Conservation (phyloP, 306 rosid species). For the Adenanthera pavonina region DNA sequence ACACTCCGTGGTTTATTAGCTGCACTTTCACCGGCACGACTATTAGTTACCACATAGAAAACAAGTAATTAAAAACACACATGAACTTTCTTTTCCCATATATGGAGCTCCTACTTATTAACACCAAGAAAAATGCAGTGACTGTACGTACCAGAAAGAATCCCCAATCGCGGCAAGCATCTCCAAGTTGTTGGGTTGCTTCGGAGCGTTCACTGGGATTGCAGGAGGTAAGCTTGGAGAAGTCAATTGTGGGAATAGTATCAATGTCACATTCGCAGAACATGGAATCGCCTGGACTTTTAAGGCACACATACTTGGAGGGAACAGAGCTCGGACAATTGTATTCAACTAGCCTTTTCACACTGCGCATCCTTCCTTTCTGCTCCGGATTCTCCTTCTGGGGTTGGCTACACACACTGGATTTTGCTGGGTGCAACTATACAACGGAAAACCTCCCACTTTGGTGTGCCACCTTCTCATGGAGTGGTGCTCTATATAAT, state of each 20-base stretch:
- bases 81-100: background rate
- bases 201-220: slow-evolving; percentile 37
- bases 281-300: background rate
- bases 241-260: slow-evolving; percentile 52
- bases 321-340: slow-evolving; percentile 39
- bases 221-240: slow-evolving; percentile 46
- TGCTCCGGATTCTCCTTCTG: slow-evolving; percentile 2
- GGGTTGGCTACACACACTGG: background rate
- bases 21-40: background rate
- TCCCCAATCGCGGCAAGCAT: slow-evolving; percentile 67
- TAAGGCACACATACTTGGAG: slow-evolving; percentile 34
- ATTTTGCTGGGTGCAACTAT: background rate
- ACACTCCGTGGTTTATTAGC: slow-evolving; percentile 65
- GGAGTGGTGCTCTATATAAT: background rate
- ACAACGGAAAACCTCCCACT: background rate
- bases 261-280: background rate
- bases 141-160: slow-evolving; percentile 52
- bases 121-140: background rate
- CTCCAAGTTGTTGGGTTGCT: slow-evolving; percentile 43
- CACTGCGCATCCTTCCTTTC: slow-evolving; percentile 20
- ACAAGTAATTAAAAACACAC: background rate
- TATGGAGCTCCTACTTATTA: background rate
- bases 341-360: slow-evolving; percentile 51
- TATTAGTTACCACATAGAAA: background rate
- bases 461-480: background rate